Conservation (phyloP, 352 stramenopile genomes). For the Aphanomyces euteiches region DNA sequence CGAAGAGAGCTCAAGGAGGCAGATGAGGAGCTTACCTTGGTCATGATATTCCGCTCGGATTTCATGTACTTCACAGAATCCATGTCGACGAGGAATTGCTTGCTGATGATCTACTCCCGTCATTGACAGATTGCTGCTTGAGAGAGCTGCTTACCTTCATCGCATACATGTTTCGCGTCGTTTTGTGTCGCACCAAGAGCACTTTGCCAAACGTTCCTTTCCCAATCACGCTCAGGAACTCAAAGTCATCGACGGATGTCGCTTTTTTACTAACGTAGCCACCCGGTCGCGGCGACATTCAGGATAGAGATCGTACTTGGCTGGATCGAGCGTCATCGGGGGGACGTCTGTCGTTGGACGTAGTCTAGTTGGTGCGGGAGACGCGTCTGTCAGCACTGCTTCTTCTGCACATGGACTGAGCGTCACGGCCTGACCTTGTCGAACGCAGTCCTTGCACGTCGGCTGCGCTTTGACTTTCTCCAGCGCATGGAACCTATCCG, state of each 20-base stretch:
- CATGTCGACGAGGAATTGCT: slow-evolving; percentile 72
- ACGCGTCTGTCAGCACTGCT: background rate
- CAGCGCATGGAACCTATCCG: slow-evolving; percentile 54
- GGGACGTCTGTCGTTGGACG: background rate
- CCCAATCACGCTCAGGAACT: slow-evolving; percentile 31
- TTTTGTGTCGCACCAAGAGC: slow-evolving; percentile 62
- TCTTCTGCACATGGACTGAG: slow-evolving; percentile 26
- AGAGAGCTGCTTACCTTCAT: slow-evolving; percentile 57
- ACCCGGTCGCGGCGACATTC: background rate
- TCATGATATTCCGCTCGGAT: slow-evolving; percentile 82
- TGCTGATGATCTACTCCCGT: slow-evolving; percentile 46
- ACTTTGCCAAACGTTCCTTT: slow-evolving; percentile 35
- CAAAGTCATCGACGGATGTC: slow-evolving; percentile 23
- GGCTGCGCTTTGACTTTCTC: slow-evolving; percentile 39
- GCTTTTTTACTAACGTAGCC: slow-evolving; percentile 1
- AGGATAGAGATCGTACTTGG: slow-evolving; percentile 1
- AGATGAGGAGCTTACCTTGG: slow-evolving; percentile 44
- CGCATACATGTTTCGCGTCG: slow-evolving; percentile 56
- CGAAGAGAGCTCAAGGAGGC: background rate
- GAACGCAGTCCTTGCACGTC: slow-evolving; percentile 30
- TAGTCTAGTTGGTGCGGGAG: background rate
- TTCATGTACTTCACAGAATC: slow-evolving; percentile 78
- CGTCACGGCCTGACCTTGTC: background rate
- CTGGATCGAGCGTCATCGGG: background rate
- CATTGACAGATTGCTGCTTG: background rate